phyloP scores from a whole-genome alignment of 2,329 filamentous ascomycete species.

The Fusarium ambrosium region DNA sequence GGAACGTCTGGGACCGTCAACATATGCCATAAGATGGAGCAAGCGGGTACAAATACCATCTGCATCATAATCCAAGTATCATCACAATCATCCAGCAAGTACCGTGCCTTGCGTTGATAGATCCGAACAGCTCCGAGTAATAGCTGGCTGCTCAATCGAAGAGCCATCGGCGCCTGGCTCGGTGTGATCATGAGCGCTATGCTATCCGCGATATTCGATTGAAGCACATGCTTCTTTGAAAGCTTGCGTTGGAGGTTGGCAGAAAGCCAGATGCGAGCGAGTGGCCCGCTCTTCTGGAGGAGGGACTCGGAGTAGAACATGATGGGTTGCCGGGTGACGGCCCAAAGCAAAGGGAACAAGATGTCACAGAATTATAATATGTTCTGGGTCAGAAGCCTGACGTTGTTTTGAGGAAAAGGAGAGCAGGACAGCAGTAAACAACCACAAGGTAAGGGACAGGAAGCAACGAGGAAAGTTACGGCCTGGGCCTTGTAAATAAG shows the following conservation, averaged over 20 bases:
- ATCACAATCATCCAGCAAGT: constrained; percentile 96
- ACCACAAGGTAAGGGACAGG: not conserved
- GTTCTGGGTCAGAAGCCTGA: too few relatives aligned
- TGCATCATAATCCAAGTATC: constrained; percentile 98
- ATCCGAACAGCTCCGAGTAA: constrained; percentile 96
- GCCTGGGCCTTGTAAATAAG: not conserved
- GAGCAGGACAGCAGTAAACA: not conserved
- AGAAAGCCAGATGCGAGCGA: constrained; percentile 98
- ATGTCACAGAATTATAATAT: not conserved
- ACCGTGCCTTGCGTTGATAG: constrained; percentile 96
- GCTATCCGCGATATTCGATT: constrained; percentile 94
- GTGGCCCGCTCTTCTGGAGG: constrained; percentile 94
- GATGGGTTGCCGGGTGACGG: constrained; percentile 51
- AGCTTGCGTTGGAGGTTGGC: constrained; percentile 99
- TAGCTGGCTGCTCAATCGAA: constrained; percentile 93
- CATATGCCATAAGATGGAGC: not conserved
- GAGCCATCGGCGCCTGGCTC: constrained; percentile 91
- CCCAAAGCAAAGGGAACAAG: constrained; percentile 8
- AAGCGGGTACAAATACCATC: constrained; percentile 73
- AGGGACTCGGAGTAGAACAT: constrained; percentile 99
- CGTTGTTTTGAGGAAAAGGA: not conserved
- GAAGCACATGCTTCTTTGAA: constrained; percentile 94
- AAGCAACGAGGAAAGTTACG: not conserved
- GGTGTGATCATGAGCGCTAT: constrained; percentile 95
- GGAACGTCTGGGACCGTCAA: constrained; percentile 80